phyloP scores from a whole-genome alignment of 495 filamentous ascomycete genomes.

The Penicillium subrubescens region DNA sequence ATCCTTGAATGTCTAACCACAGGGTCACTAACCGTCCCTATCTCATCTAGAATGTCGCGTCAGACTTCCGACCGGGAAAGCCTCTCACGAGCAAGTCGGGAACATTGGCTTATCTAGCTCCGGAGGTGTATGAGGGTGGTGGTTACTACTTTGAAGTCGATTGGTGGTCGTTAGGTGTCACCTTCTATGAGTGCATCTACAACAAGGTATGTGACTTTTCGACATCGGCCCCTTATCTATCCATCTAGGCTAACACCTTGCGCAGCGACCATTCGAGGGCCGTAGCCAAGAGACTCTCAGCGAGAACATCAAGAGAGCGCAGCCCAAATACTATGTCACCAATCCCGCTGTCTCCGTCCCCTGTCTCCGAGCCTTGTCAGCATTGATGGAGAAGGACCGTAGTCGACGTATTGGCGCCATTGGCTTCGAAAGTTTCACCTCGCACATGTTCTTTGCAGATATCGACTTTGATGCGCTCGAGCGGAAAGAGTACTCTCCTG shows the following conservation, averaged over 20 bases:
- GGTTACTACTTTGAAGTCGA: slow-evolving; percentile 89
- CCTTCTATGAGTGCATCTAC: slow-evolving; percentile 99
- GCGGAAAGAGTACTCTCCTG: slow-evolving; percentile 84
- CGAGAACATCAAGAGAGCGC: slow-evolving; percentile 78
- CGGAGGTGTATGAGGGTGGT: slow-evolving; percentile 87
- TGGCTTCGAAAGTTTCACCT: slow-evolving; percentile 76
- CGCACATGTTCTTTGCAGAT: slow-evolving; percentile 83
- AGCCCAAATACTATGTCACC: slow-evolving; percentile 85
- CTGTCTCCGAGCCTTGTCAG: slow-evolving; percentile 83
- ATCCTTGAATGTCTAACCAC: background rate
- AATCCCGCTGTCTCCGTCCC: slow-evolving; percentile 81
- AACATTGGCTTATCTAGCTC: slow-evolving; percentile 92
- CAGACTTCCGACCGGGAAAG: slow-evolving; percentile 83
- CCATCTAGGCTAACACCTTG: slow-evolving; percentile 28
- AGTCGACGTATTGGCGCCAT: slow-evolving; percentile 77
- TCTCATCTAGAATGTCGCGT: slow-evolving; percentile 86
- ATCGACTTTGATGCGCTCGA: slow-evolving; percentile 87
- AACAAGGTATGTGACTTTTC: slow-evolving; percentile 73
- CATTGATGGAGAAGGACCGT: slow-evolving; percentile 78
- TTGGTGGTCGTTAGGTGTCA: slow-evolving; percentile 97
- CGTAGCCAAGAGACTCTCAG: slow-evolving; percentile 79
- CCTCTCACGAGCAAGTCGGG: slow-evolving; percentile 92
- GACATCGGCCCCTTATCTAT: background rate
- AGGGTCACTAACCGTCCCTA: slow-evolving; percentile 13
- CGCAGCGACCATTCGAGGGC: slow-evolving; percentile 85